These are phyloP conservation scores for Malus hybrid DNA, from an alignment of 331 rosid species.

Conservation along the genomic window DNA sequence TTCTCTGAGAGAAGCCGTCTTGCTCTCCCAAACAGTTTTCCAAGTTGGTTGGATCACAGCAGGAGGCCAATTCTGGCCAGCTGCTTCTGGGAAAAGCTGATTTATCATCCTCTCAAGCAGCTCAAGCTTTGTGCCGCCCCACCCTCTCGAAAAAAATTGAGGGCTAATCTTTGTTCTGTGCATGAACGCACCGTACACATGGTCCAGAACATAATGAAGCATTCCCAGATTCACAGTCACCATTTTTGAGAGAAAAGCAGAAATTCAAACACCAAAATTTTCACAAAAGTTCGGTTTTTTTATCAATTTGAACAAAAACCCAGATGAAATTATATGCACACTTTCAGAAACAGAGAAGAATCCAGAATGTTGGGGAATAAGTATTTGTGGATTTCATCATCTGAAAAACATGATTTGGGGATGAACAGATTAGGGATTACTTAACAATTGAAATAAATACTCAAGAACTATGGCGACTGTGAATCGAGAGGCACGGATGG, in stretches of 20 bases:
- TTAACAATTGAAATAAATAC: too few relatives aligned
- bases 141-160: conserved; percentile 75
- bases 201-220: conserved; percentile 87
- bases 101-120: conserved; percentile 71
- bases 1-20: conserved; percentile 65
- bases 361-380: background rate
- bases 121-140: conserved; percentile 89
- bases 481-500: background rate
- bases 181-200: conserved; percentile 84
- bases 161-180: conserved; percentile 80
- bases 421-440: too few relatives aligned
- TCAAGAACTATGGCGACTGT: too few relatives aligned
- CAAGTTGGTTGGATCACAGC: conserved; percentile 53
- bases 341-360: background rate
- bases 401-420: background rate
- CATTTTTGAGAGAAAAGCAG: conserved; percentile 29
- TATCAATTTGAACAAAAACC: conserved; percentile 10
- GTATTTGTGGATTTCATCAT: background rate
- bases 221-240: conserved; percentile 71
- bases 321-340: background rate
- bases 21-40: conserved; percentile 82
- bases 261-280: background rate
- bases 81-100: conserved; percentile 73
- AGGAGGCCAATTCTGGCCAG: conserved; percentile 68
- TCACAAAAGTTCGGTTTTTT: background rate